These are phyloP conservation scores for Penicillium olsonii DNA, from an alignment of 2,329 filamentous ascomycete genomes.

Conservation along the genomic window DNA sequence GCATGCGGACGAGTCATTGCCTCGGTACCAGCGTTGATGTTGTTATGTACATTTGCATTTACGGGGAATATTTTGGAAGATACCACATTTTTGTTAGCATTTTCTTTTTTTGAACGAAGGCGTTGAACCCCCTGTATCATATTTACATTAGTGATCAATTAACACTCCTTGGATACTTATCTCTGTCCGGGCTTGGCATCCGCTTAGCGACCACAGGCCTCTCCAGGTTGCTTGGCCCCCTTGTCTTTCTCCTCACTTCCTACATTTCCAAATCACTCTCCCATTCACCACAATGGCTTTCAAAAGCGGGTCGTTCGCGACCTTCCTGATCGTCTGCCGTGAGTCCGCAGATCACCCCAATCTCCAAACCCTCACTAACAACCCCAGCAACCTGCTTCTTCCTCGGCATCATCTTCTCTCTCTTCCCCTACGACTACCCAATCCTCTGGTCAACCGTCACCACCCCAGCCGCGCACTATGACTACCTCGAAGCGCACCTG, in stretches of 20 bases:
- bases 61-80: slow-evolving; percentile 33
- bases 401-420: slow-evolving; percentile 94
- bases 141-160: slow-evolving; percentile 4
- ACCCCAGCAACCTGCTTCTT: slow-evolving; percentile 92
- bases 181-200: slow-evolving; percentile 20
- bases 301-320: slow-evolving; percentile 73
- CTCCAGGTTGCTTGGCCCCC: slow-evolving; percentile 6
- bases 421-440: slow-evolving; percentile 79
- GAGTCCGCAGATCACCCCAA: slow-evolving; percentile 52
- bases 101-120: slow-evolving; percentile 22
- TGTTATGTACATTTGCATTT: slow-evolving; percentile 31
- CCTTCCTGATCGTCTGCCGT: slow-evolving; percentile 96
- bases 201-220: slow-evolving; percentile 18
- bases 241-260: slow-evolving; percentile 11
- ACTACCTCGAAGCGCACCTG: slow-evolving; percentile 85
- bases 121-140: slow-evolving; percentile 19
- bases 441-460: slow-evolving; percentile 48
- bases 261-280: slow-evolving; percentile 4
- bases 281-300: slow-evolving; percentile 36
- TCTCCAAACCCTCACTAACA: too few relatives aligned
- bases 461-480: slow-evolving; percentile 65
- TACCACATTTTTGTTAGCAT: slow-evolving; percentile 33
- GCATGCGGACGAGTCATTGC: slow-evolving; percentile 43
- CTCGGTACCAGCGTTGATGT: slow-evolving; percentile 46
- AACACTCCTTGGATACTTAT: slow-evolving; percentile 11